A percentile compares a stretch with the other conserved stretches of the same genome.
phyloP scores from a whole-genome alignment of 2,329 filamentous ascomycete genomes.

The Coleophoma crateriformis region DNA sequence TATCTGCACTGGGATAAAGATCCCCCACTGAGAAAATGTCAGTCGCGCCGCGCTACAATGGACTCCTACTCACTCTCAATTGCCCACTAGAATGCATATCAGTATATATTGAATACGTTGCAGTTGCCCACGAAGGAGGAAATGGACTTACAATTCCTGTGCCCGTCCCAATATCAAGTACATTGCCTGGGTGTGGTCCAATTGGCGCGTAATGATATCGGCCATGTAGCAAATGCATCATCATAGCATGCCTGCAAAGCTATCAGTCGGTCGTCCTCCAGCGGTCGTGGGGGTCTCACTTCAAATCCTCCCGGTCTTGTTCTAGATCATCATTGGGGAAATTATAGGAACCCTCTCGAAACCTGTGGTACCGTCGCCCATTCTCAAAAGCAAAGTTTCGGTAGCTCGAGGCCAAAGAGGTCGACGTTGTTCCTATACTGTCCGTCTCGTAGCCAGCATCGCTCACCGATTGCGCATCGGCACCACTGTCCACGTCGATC shows the following conservation, averaged over 20 bases:
- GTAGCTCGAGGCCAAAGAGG: slow-evolving; percentile 27
- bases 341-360: slow-evolving; percentile 47
- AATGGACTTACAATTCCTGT: slow-evolving; percentile 37
- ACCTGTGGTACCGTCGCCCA: slow-evolving; percentile 52
- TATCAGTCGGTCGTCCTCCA: not conserved
- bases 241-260: slow-evolving; percentile 19
- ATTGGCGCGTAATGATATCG: slow-evolving; percentile 46
- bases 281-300: slow-evolving; percentile 1
- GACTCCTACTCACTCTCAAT: slow-evolving; percentile 38
- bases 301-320: slow-evolving; percentile 53
- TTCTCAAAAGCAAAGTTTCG: slow-evolving; percentile 50
- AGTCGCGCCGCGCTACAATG: slow-evolving; percentile 4
- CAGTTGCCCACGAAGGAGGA: too few relatives aligned
- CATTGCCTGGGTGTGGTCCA: slow-evolving; percentile 37
- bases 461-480: slow-evolving; percentile 7
- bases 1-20: slow-evolving; percentile 35
- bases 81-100: slow-evolving; percentile 33
- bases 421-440: slow-evolving; percentile 13
- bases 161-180: slow-evolving; percentile 53
- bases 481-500: slow-evolving; percentile 20
- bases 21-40: slow-evolving; percentile 43
- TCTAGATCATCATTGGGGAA: slow-evolving; percentile 57
- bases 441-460: slow-evolving; percentile 25
- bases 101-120: too few relatives aligned
- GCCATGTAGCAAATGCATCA: slow-evolving; percentile 17